phyloP scores from a whole-genome alignment of 208 protist genomes.

The Crithidia bombi region DNA sequence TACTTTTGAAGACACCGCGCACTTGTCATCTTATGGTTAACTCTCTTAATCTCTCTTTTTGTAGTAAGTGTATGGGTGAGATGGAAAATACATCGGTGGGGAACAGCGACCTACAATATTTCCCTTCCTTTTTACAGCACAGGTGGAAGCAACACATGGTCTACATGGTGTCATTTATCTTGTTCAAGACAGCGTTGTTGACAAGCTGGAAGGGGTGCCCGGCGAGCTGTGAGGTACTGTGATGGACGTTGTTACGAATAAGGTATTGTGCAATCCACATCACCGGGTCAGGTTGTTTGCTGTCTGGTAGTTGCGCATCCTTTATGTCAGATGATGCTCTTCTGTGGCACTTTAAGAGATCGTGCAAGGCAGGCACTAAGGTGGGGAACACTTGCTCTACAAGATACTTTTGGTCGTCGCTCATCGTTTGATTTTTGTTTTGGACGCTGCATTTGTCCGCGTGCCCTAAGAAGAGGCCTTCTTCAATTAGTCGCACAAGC shows the following conservation, averaged over 20 bases:
- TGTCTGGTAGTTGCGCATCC: conserved; percentile 30
- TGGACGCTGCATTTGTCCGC: conserved; percentile 16
- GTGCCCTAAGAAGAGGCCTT: conserved; percentile 68
- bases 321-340: conserved; percentile 4
- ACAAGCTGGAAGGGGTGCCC: conserved; percentile 65
- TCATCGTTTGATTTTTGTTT: conserved; percentile 14
- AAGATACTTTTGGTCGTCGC: conserved; percentile 58
- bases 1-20: no score
- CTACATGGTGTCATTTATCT: conserved; percentile 23
- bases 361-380: conserved; percentile 70
- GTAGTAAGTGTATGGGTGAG: no score
- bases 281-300: conserved; percentile 46
- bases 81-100: no score
- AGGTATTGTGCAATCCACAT: conserved; percentile 82
- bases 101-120: no score
- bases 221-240: conserved; percentile 43
- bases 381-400: conserved; percentile 77
- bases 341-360: conserved; percentile 44
- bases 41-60: no score
- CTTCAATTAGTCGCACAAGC: conserved; percentile 67
- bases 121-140: no score
- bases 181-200: conserved; percentile 51
- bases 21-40: no score
- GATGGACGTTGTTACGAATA: conserved; percentile 65
- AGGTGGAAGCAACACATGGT: no score